Evolutionary conservation across 176 grass and related monocot species (phyloP), one percentile per base, ranked within the genome.

Genomic region (Metroxylon sagu): DNA sequence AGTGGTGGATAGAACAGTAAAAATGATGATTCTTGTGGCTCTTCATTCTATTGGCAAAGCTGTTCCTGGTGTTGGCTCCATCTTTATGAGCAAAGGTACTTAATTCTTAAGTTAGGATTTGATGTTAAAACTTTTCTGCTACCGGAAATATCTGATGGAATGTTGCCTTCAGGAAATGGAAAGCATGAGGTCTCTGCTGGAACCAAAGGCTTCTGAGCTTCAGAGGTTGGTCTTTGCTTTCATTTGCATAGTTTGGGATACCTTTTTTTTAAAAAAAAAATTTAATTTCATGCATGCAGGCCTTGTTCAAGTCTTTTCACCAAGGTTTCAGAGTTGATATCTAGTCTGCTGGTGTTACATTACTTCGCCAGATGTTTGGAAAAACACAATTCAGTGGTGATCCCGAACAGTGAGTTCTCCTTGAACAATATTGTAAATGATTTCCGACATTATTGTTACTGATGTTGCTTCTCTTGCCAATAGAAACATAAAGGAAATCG

Each of bases 171-270:
- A 90, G 86, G 61, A 17, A 71, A 82, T 56, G 92, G 92, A 50
- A 97, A 88, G 59, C 68, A 85, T 59, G 82, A 76, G 79, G 88
- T 84, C 64, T 97, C 87, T 64, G 87, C 84, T 59, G 92, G 92
- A 78, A 97, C 92, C 26, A 97, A 97, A 82, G 92, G 92, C 71
- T 97, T 97, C 67, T 80, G 92, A 62, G 92, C 92, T 80, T 87
- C 92, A 66, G 92, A 97, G 92, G 92, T 97, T 71, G 26, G 23
- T 14, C 21, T 25, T 56, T 19, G 16, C 15, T 25, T 57, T 57
- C 21, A 23, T 23, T 23, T 23, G 21, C 21, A 23, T 23, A 23
- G 21, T 23, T 23, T 23, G 21, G 21, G 21, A 0, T 23, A 23
- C 56, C 25, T 26, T 28, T 18, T 66, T 52, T 18, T 66, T 52